Evolutionary conservation across 108 stramenopile species (phyloP).

Genomic region (Skeletonema tropicum): DNA sequence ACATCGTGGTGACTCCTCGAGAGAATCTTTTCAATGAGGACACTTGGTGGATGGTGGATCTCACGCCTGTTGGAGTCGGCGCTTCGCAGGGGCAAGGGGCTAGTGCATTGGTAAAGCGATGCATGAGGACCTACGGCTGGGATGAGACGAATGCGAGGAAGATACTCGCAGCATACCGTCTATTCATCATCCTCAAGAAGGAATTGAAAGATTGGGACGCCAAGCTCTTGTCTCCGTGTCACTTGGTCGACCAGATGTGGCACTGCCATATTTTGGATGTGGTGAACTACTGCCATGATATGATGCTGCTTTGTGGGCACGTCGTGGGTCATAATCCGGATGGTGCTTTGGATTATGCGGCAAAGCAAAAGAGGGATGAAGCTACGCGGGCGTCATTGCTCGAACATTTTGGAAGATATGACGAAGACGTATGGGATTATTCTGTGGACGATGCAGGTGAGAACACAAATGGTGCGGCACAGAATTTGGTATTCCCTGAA

Average conservation of each 20-base stretch:
- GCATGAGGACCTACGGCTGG: constrained; percentile 55
- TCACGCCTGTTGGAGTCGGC: too few relatives aligned
- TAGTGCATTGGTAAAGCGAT: too few relatives aligned
- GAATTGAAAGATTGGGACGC: constrained; percentile 72
- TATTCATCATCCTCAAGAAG: constrained; percentile 74
- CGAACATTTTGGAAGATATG: constrained; percentile 58
- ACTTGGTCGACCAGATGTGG: constrained; percentile 76
- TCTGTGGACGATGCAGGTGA: too few relatives aligned
- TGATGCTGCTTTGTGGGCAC: constrained; percentile 65
- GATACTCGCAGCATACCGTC: constrained; percentile 63
- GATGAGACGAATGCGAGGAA: constrained; percentile 56
- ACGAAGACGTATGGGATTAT: constrained; percentile 64
- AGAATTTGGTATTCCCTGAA: too few relatives aligned
- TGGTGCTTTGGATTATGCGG: constrained; percentile 53
- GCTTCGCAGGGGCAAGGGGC: too few relatives aligned
- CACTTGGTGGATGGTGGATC: too few relatives aligned
- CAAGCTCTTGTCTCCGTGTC: constrained; percentile 58
- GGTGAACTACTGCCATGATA: constrained; percentile 66
- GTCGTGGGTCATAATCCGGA: constrained; percentile 68
- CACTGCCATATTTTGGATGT: constrained; percentile 69
- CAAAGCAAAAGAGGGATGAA: constrained; percentile 46
- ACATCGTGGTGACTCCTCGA: too few relatives aligned
- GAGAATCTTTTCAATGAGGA: too few relatives aligned
- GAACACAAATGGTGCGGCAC: too few relatives aligned
- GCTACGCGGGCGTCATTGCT: constrained; percentile 61